Evolutionary conservation across 306 rosid genomes (phyloP), one percentile per base, ranked within the genome.

Genomic region (Hippophae rhamnoides): DNA sequence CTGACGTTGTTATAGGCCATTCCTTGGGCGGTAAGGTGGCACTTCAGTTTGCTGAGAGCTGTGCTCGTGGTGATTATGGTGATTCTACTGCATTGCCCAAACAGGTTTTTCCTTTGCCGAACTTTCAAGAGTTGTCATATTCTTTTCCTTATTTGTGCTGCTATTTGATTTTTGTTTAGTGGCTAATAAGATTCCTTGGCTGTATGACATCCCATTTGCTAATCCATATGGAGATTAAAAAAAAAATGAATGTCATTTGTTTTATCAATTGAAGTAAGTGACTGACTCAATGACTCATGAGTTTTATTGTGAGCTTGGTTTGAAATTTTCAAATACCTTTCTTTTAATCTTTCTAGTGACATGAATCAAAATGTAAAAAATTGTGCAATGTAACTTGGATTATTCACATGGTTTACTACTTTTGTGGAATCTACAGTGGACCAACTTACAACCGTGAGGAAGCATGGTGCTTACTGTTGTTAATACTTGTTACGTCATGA

Each of bases 1-100:
- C 98, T 3, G 96, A 92, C 68, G 89, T 87, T 76, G 93, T 90
- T 65, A 52, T 90, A 10, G 98, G 96, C 0, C 96, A 90, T 54
- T 90, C 96, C 68, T 55, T 87, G 94, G 98, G 98, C 54, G 98
- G 98, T 8, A 90, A 90, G 61, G 92, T 87, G 40, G 92, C 86
- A 63, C 69, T 90, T 40, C 96, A 90, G 47, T 85, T 63, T 72
- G 78, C 72, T 0, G 58, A 81, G 72, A 83, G 89, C 68, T 79
- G 89, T 75, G 79, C 71, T 65, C 71, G 61, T 41, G 86, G 95
- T 14, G 75, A 90, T 0, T 90, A 81, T 64, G 96, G 98, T 11
- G 74, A 72, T 68, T 74, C 79, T 43, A 79, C 74, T 60, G 48
- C 56, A 10, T 65, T 59, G 72, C 98, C 98, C 11, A 83, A 87